Evolutionary conservation across 345 rosid genomes (phyloP).

Genomic region (Theobroma cacao): DNA sequence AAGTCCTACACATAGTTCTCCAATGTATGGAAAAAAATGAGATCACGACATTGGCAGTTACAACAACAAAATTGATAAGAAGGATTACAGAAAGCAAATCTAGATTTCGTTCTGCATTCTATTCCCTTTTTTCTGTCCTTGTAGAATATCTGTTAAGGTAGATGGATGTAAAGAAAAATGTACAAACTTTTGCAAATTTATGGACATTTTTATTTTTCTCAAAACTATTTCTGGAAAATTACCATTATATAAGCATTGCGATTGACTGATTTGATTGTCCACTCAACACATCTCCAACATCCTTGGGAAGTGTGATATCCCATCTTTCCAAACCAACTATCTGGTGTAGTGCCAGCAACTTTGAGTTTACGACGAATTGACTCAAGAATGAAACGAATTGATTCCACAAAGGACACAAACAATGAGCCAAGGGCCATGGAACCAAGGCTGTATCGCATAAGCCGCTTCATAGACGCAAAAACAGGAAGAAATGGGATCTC

Average conservation of each 20-base stretch:
- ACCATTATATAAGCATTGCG: slow-evolving; percentile 99
- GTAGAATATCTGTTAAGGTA: not conserved
- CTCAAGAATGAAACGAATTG: slow-evolving; percentile 86
- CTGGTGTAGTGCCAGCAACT: slow-evolving; percentile 47
- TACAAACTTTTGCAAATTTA: not conserved
- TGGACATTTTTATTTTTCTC: not conserved
- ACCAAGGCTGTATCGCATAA: slow-evolving; percentile 80
- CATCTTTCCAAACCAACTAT: slow-evolving; percentile 59
- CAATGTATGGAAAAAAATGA: not conserved
- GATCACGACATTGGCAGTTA: not conserved
- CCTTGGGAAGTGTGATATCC: slow-evolving; percentile 57
- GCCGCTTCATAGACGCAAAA: slow-evolving; percentile 90
- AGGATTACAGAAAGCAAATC: not conserved
- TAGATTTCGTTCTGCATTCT: not conserved
- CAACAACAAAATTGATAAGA: not conserved
- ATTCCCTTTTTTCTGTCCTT: not conserved
- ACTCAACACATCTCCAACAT: slow-evolving; percentile 60
- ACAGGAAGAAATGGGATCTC: slow-evolving; percentile 96
- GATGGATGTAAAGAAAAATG: not conserved
- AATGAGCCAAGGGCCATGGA: slow-evolving; percentile 96
- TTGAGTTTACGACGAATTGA: slow-evolving; percentile 80
- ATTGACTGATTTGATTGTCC: slow-evolving; percentile 83
- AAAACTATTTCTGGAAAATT: slow-evolving; percentile 13
- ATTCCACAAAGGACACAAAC: slow-evolving; percentile 82
- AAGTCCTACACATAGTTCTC: not conserved